These are phyloP conservation scores for Extremus antarcticus DNA, from an alignment of 495 filamentous ascomycete genomes.

Conservation along the genomic window DNA sequence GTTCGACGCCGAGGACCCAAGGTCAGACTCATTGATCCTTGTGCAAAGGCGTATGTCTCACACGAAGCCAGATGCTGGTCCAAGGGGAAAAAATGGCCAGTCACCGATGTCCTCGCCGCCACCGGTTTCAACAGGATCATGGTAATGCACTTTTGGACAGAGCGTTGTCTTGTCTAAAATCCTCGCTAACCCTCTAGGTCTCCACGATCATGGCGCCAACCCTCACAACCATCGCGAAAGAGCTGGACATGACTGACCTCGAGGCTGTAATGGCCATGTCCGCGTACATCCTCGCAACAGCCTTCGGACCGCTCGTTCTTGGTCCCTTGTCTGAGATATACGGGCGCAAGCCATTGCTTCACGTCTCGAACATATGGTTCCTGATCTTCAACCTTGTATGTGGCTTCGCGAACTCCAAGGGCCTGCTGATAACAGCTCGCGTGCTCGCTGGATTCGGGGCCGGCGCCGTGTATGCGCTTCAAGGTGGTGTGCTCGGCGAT, in stretches of 20 bases:
- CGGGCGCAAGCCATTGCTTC: conserved; percentile 26
- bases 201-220: conserved; percentile 31
- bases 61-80: conserved; percentile 7
- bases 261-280: conserved; percentile 36
- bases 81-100: conserved; percentile 16
- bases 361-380: conserved; percentile 27
- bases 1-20: conserved; percentile 14
- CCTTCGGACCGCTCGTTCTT: conserved; percentile 35
- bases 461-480: conserved; percentile 6
- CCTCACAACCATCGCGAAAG: conserved; percentile 27
- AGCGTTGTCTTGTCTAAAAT: too few species aligned
- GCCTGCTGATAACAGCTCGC: conserved; percentile 26
- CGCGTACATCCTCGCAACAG: conserved; percentile 44
- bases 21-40: not conserved
- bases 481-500: conserved; percentile 19
- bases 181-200: too few species aligned
- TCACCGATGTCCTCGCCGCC: conserved; percentile 21
- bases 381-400: conserved; percentile 32
- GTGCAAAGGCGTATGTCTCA: not conserved
- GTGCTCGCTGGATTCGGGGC: conserved; percentile 31
- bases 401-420: conserved; percentile 28
- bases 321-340: conserved; percentile 32
- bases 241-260: conserved; percentile 27
- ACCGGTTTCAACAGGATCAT: conserved; percentile 22
- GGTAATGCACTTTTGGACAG: too few species aligned